Evolutionary conservation across 2,329 filamentous ascomycete species (phyloP).

Genomic region (Cercospora nicotianae): DNA sequence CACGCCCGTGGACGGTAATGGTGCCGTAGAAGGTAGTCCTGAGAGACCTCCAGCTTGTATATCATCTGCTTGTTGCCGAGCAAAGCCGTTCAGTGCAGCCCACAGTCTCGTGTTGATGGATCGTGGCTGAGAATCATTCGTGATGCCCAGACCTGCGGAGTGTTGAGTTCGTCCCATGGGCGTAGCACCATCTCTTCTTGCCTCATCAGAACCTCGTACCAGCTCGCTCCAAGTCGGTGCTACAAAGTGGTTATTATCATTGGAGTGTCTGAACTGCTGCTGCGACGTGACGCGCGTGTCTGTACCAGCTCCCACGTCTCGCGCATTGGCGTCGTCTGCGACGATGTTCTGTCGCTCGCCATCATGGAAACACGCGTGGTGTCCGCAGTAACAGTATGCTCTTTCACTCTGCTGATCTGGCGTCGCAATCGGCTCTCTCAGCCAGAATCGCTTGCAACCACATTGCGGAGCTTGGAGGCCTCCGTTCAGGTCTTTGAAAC

Average conservation of each 20-base stretch:
- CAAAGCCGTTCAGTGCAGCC: constrained; percentile 40
- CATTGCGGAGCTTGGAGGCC: constrained; percentile 49
- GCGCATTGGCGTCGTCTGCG: neutral
- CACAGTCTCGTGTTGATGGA: constrained; percentile 38
- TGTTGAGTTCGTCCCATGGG: neutral
- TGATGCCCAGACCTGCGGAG: constrained; percentile 34
- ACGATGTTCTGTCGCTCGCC: constrained; percentile 1
- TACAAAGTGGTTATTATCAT: constrained; percentile 15
- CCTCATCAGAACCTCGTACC: constrained; percentile 20
- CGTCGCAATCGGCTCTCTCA: constrained; percentile 27
- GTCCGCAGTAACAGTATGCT: constrained; percentile 55
- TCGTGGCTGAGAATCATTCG: constrained; percentile 24
- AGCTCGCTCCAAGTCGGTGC: constrained; percentile 30
- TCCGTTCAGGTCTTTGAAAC: constrained; percentile 50
- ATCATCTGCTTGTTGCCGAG: constrained; percentile 35
- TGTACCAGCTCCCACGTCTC: neutral
- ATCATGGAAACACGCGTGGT: constrained; percentile 59
- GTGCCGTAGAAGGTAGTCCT: constrained; percentile 27
- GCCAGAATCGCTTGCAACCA: constrained; percentile 57
- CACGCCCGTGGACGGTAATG: constrained; percentile 33
- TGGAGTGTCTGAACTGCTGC: constrained; percentile 12
- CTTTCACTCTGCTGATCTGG: constrained; percentile 33
- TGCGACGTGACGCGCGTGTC: constrained; percentile 7
- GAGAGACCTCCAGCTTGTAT: constrained; percentile 27
- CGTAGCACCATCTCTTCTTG: constrained; percentile 3